phyloP scores from a whole-genome alignment of 2,329 filamentous ascomycete species.

The Dactylellina parvicollis region DNA sequence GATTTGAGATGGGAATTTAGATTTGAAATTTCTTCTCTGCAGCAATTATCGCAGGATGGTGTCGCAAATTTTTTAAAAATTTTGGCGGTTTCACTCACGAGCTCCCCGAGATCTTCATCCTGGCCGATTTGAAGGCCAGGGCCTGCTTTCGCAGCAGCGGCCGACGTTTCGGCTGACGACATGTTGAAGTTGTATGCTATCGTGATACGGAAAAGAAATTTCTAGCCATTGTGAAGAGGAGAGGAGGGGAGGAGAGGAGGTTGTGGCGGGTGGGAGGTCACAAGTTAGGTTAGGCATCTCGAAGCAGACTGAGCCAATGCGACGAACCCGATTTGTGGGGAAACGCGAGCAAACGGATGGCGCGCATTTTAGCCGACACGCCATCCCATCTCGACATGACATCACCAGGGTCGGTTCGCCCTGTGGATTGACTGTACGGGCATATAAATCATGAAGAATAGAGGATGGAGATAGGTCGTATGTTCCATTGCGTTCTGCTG shows the following conservation, averaged over 20 bases:
- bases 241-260: conserved; percentile 6
- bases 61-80: background rate
- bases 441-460: background rate
- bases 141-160: conserved; percentile 20
- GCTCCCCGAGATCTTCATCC: conserved; percentile 46
- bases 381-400: conserved; percentile 3
- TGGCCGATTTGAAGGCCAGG: conserved; percentile 30
- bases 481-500: background rate
- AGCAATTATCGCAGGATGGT: background rate
- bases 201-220: background rate
- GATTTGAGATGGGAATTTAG: background rate
- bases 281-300: background rate
- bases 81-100: conserved; percentile 21
- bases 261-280: conserved; percentile 17
- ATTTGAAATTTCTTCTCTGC: background rate
- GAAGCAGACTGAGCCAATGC: background rate
- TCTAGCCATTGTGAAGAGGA: background rate
- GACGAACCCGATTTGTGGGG: conserved; percentile 12
- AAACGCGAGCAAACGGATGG: conserved; percentile 32
- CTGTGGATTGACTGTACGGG: too few species aligned
- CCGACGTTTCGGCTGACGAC: conserved; percentile 5
- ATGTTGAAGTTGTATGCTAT: conserved; percentile 35
- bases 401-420: background rate
- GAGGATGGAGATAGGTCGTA: background rate
- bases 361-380: background rate